These are phyloP conservation scores for Diutina pseudorugosa DNA, from an alignment of 1,139 yeast species.

Conservation along the genomic window DNA sequence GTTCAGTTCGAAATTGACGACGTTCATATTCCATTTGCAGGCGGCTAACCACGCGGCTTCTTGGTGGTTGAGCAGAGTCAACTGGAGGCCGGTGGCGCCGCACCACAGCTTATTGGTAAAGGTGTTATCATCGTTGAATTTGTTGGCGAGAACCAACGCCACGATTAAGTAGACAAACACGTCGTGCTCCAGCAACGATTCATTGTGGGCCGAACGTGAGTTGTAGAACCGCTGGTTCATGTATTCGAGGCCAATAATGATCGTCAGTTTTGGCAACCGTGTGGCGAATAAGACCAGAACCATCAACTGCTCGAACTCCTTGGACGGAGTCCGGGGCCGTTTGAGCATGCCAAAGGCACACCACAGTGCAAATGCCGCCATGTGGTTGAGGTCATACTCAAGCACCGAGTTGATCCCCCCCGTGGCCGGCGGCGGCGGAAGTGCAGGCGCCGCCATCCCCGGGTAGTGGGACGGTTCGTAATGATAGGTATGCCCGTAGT, in stretches of 20 bases:
- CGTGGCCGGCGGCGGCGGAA: not conserved
- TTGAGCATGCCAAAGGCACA: slow-evolving; percentile 52
- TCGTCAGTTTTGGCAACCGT: slow-evolving; percentile 71
- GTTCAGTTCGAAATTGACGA: slow-evolving; percentile 28
- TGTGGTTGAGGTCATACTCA: slow-evolving; percentile 65
- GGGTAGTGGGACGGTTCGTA: slow-evolving; percentile 1
- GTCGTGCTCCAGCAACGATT: slow-evolving; percentile 21
- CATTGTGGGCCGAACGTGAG: not conserved
- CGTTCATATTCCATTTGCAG: slow-evolving; percentile 36
- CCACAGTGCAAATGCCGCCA: slow-evolving; percentile 67
- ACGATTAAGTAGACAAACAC: slow-evolving; percentile 56
- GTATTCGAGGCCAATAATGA: slow-evolving; percentile 69
- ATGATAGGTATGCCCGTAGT: slow-evolving; percentile 3
- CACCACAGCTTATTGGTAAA: slow-evolving; percentile 94
- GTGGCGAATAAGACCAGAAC: slow-evolving; percentile 70
- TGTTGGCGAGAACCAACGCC: slow-evolving; percentile 76
- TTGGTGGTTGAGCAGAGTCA: slow-evolving; percentile 44
- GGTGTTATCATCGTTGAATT: slow-evolving; percentile 92
- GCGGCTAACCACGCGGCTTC: slow-evolving; percentile 67
- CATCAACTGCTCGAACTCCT: slow-evolving; percentile 47
- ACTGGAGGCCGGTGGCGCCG: slow-evolving; percentile 76
- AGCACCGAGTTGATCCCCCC: slow-evolving; percentile 42
- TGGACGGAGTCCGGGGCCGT: slow-evolving; percentile 36
- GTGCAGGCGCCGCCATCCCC: not conserved
- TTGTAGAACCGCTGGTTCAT: slow-evolving; percentile 35